A percentile compares a stretch with the other conserved stretches of the same genome.
These are phyloP conservation scores for Aspergillus oerlinghausenensis DNA, from an alignment of 2,329 filamentous ascomycete genomes.

Conservation along the genomic window DNA sequence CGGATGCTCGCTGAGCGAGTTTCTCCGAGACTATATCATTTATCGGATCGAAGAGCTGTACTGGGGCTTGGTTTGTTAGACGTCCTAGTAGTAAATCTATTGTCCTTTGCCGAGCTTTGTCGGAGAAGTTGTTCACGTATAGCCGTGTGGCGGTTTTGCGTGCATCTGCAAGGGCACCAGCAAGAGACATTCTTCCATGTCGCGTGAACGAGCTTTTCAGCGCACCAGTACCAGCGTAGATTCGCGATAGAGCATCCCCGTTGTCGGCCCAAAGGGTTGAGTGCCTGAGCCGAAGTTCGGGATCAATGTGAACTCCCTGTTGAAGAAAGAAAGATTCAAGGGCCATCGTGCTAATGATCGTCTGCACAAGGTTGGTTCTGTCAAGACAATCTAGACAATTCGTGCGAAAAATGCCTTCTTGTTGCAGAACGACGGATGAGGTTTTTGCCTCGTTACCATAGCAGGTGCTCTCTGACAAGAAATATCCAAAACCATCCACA, in stretches of 20 bases:
- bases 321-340: conserved; percentile 78
- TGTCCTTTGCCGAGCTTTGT: conserved; percentile 86
- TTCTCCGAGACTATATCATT: conserved; percentile 84
- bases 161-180: conserved; percentile 89
- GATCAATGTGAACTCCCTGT: conserved; percentile 61
- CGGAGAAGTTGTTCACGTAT: conserved; percentile 96
- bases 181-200: conserved; percentile 90
- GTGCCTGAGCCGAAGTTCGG: conserved; percentile 89
- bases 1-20: conserved; percentile 58
- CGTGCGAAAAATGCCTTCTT: conserved; percentile 92
- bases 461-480: conserved; percentile 66
- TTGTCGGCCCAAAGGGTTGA: conserved; percentile 96
- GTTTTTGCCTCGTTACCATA: conserved; percentile 32
- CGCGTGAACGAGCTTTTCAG: conserved; percentile 93
- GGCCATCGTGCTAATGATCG: conserved; percentile 90
- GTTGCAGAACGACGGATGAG: conserved; percentile 70
- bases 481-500: conserved; percentile 87
- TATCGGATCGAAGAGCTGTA: conserved; percentile 87
- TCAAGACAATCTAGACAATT: conserved; percentile 97
- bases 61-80: conserved; percentile 74
- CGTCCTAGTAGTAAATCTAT: conserved; percentile 90
- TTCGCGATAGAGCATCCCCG: conserved; percentile 86
- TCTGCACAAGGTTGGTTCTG: conserved; percentile 92
- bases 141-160: conserved; percentile 89
- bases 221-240: conserved; percentile 93